phyloP scores from a whole-genome alignment of 805 yeast genomes.

The Saturnispora hagleri region DNA sequence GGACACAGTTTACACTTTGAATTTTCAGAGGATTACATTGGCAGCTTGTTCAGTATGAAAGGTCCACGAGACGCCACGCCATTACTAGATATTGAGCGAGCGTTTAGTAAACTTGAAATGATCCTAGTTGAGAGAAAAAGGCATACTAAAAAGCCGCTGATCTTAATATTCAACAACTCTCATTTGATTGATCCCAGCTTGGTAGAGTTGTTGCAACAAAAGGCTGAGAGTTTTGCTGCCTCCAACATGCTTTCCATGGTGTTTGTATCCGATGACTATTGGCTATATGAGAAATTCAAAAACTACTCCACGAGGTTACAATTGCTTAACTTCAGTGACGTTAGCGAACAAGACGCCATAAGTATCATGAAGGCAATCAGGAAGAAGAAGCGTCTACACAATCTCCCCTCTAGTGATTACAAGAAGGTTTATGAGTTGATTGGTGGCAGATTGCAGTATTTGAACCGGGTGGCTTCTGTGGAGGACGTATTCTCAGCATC shows the following conservation, averaged over 20 bases:
- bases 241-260: slow-evolving; percentile 58
- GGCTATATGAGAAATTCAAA: slow-evolving; percentile 74
- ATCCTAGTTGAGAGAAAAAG: slow-evolving; percentile 48
- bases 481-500: slow-evolving; percentile 49
- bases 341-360: slow-evolving; percentile 45
- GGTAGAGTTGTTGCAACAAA: slow-evolving; percentile 70
- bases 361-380: slow-evolving; percentile 47
- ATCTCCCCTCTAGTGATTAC: slow-evolving; percentile 27
- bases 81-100: slow-evolving; percentile 70
- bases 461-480: slow-evolving; percentile 60
- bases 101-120: slow-evolving; percentile 65
- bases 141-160: slow-evolving; percentile 43
- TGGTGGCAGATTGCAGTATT: slow-evolving; percentile 81
- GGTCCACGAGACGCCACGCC: slow-evolving; percentile 87
- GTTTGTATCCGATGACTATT: slow-evolving; percentile 76
- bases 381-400: slow-evolving; percentile 31
- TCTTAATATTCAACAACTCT: slow-evolving; percentile 62
- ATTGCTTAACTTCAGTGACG: slow-evolving; percentile 58
- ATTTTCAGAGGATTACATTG: slow-evolving; percentile 74
- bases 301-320: slow-evolving; percentile 66
- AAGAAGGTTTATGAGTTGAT: slow-evolving; percentile 51
- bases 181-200: slow-evolving; percentile 68
- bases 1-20: slow-evolving; percentile 70
- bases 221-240: slow-evolving; percentile 71
- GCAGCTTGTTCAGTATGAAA: slow-evolving; percentile 66